Base-by-base conservation (phyloP, 306 rosid genomes). In the Ormosia emarginata region DNA sequence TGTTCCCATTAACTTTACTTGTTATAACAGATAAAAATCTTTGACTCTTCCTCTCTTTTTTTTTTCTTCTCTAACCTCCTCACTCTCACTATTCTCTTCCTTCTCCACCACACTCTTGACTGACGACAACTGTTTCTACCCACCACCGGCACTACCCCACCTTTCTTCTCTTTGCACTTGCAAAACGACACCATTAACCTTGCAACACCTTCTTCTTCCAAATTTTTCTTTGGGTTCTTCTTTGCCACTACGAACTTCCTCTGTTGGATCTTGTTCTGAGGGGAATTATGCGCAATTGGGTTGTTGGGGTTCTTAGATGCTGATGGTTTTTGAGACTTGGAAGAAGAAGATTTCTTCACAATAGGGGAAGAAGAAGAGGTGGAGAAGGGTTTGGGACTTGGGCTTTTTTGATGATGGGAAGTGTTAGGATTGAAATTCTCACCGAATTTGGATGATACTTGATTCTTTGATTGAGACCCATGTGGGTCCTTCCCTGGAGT, bases 221-320 rank as follows among this genome's bases (percentile, higher is more conserved):
- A 12, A 47, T 55, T 84, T 17, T 82, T 86, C 85, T 88, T 90
- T 24, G 55, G 78, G 36, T 88, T 88, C 87, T 92, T 95, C 89
- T 92, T 95, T 0, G 94, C 99, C 41, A 92, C 92, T 13, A 93
- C 84, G 50, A 95, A 95, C 74, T 87, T 95, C 65, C 99, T 81
- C 81, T 90, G 96, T 46, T 93, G 82, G 53, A 89, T 79, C 91
- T 85, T 95, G 52, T 86, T 90, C 67, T 85, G 80, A 3, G 95
- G 94, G 3, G 93, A 87, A 78, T 39, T 52, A 12, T 18, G 33
- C 3, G 57, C n/a, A 34, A 52, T 17, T 0, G 43, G 43, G 6
- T 7, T 64, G 14, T n/a, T n/a, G n/a, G 72, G 65, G 55, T 43
- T 74, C 33, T 57, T 74, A 1, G 47, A 7, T 37, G 47, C 11